Percentiles rank a stretch among this genome's conserved stretches.
Conservation (phyloP, 1,284 basidiomycete genomes). For the Fomes fomentarius region DNA sequence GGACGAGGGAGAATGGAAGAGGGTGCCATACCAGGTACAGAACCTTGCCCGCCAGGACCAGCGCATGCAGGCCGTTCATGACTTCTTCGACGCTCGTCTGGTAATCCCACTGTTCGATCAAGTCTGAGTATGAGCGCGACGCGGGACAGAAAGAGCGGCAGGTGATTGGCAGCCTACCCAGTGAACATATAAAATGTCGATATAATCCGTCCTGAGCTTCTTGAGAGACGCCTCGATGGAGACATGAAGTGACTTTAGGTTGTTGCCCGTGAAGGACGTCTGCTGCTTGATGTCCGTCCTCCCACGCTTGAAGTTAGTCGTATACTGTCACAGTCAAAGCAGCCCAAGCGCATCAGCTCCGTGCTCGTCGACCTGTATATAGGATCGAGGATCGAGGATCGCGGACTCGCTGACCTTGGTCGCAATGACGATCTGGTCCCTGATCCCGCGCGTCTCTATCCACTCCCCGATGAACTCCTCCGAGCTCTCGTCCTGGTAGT, state of each 20-base stretch:
- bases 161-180: constrained; percentile 7
- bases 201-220: constrained; percentile 57
- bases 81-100: constrained; percentile 47
- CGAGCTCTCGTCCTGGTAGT: constrained; percentile 40
- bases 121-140: constrained; percentile 37
- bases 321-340: constrained; percentile 7
- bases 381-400: too few relatives aligned
- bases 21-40: constrained; percentile 44
- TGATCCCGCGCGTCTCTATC: constrained; percentile 50
- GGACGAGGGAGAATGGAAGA: constrained; percentile 12
- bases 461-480: constrained; percentile 64
- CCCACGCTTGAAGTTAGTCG: constrained; percentile 27
- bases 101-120: constrained; percentile 38
- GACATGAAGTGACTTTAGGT: constrained; percentile 43
- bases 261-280: constrained; percentile 43
- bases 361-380: too few relatives aligned
- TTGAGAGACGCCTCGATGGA: constrained; percentile 51
- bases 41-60: constrained; percentile 45
- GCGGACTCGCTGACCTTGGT: constrained; percentile 57
- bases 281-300: constrained; percentile 30
- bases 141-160: too few relatives aligned
- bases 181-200: constrained; percentile 38
- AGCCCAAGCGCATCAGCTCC: neutral
- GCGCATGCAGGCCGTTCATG: constrained; percentile 48
- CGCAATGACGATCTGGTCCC: constrained; percentile 59